Conservation (phyloP, 2,329 filamentous ascomycete genomes). For the Xylaria multiplex region DNA sequence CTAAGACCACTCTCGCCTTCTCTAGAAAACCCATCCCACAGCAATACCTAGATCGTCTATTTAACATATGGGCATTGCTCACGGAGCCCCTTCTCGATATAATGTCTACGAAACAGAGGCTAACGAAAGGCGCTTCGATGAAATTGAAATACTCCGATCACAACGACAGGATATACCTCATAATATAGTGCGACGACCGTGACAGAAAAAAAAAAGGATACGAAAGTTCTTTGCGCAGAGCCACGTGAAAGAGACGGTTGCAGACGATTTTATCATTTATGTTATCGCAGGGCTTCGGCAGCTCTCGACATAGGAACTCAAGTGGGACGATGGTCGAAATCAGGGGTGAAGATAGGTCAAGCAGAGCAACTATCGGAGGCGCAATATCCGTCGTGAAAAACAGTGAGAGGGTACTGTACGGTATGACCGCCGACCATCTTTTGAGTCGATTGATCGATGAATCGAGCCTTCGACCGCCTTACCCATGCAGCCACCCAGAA, state of each 20-base stretch:
- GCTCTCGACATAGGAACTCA: constrained; percentile 4
- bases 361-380: constrained; percentile 25
- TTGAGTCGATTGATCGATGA: not conserved
- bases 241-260: constrained; percentile 20
- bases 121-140: constrained; percentile 16
- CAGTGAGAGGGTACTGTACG: not conserved
- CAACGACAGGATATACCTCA: constrained; percentile 18
- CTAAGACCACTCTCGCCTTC: not conserved
- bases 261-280: constrained; percentile 20
- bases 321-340: constrained; percentile 11
- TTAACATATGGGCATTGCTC: constrained; percentile 17
- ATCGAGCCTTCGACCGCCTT: not conserved
- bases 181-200: constrained; percentile 29
- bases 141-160: constrained; percentile 20
- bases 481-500: not conserved
- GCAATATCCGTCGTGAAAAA: constrained; percentile 12
- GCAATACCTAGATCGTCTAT: constrained; percentile 13
- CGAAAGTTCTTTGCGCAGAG: constrained; percentile 25
- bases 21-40: constrained; percentile 19
- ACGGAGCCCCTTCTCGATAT: constrained; percentile 10
- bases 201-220: constrained; percentile 9
- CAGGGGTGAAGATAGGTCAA: not conserved
- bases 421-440: constrained; percentile 28
- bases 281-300: constrained; percentile 22
- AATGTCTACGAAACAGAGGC: constrained; percentile 18